phyloP scores from a whole-genome alignment of 2,329 filamentous ascomycete species.

The Penicillium glabrum region DNA sequence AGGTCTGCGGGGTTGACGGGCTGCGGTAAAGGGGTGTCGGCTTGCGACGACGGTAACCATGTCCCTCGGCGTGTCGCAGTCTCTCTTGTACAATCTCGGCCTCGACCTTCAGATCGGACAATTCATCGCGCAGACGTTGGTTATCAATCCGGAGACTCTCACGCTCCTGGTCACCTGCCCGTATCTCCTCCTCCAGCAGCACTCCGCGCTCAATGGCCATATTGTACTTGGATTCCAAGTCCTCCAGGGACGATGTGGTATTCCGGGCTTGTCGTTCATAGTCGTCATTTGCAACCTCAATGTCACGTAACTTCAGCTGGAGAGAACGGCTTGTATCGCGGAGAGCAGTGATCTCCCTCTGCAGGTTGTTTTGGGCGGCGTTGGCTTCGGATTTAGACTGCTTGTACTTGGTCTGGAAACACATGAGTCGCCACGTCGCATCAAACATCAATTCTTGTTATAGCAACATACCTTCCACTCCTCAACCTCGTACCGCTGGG shows the following conservation, averaged over 20 bases:
- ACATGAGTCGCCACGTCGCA: constrained; percentile 8
- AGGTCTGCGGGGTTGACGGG: constrained; percentile 59
- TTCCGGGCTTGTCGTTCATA: constrained; percentile 95
- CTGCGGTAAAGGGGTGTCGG: constrained; percentile 52
- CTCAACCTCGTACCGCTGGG: constrained; percentile 82
- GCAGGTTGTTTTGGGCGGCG: constrained; percentile 76
- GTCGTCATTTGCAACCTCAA: constrained; percentile 97
- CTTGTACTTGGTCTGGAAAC: constrained; percentile 81
- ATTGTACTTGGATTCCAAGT: constrained; percentile 96
- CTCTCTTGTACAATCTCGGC: constrained; percentile 93
- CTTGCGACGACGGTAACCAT: constrained; percentile 52
- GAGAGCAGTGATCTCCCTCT: constrained; percentile 93
- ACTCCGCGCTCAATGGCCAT: constrained; percentile 88
- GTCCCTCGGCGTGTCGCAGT: constrained; percentile 68
- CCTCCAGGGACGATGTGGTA: constrained; percentile 92
- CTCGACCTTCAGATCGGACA: constrained; percentile 91
- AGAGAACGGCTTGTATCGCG: constrained; percentile 80
- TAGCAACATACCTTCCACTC: constrained; percentile 82
- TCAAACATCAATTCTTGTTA: neutral
- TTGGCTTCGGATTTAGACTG: constrained; percentile 89
- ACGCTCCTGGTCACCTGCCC: constrained; percentile 85
- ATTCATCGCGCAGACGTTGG: constrained; percentile 84
- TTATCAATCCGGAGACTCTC: constrained; percentile 85
- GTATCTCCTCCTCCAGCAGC: constrained; percentile 93
- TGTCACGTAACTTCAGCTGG: constrained; percentile 83